Evolutionary conservation across 202 grass and related monocot genomes (phyloP).

Genomic region (Tripidium arundinaceum): DNA sequence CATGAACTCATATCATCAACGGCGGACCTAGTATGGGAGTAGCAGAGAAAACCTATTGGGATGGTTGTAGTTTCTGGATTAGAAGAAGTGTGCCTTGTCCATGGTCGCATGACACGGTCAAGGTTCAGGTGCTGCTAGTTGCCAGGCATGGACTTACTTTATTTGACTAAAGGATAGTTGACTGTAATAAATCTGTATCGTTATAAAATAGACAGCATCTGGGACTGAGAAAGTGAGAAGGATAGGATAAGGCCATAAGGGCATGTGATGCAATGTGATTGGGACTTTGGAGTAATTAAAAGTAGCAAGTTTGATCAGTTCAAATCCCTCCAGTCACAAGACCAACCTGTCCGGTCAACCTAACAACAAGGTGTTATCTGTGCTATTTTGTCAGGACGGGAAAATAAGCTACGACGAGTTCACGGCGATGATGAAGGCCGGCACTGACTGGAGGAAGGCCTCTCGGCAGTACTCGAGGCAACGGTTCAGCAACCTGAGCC

Average conservation of each 20-base stretch:
- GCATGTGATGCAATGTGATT: neutral
- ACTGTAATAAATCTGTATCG: neutral
- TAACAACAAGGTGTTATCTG: neutral
- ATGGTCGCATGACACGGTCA: neutral
- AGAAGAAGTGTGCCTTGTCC: neutral
- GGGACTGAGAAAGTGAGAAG: neutral
- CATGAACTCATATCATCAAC: neutral
- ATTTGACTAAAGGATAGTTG: neutral
- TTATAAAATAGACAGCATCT: conserved; percentile 4
- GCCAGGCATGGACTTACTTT: neutral
- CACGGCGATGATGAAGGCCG: conserved; percentile 78
- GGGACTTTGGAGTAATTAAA: conserved; percentile 1
- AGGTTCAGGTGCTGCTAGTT: conserved; percentile 7
- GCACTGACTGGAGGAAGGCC: conserved; percentile 97
- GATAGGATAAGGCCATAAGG: conserved; percentile 1
- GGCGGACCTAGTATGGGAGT: too few relatives aligned
- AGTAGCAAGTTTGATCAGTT: conserved; percentile 9
- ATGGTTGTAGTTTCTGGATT: conserved; percentile 12
- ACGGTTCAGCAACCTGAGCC: conserved; percentile 75
- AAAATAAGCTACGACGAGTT: conserved; percentile 88
- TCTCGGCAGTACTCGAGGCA: conserved; percentile 86
- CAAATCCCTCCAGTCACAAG: neutral
- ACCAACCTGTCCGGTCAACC: neutral
- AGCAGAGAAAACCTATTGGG: too few relatives aligned
- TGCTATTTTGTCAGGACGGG: conserved; percentile 61